Base-by-base conservation (phyloP, 2,329 filamentous ascomycete species). In the Verticillium longisporum region DNA sequence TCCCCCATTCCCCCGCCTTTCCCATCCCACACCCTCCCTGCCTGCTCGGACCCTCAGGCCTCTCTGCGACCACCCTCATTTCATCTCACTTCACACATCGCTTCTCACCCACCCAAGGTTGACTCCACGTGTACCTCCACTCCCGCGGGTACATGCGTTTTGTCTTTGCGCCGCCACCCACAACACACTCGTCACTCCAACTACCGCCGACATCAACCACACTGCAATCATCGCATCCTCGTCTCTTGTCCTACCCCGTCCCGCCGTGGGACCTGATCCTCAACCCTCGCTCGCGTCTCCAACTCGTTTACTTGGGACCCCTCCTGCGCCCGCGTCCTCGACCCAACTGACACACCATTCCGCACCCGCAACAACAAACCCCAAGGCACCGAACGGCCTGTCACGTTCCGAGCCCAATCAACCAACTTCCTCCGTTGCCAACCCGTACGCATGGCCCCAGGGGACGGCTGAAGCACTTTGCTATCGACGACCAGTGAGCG, bases 11-110 rank as follows among this genome's bases (percentile, higher is more conserved):
- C 61, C 64, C 64, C 63, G 63, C 62, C 62, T 65, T 65, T 63
- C 33, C 58, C 59, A 59, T 63, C 63, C 62, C 62, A 64, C 62
- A 62, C 63, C 63, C 73, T 68, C 66, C 66, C 70, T 59, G 54
- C 41, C 41, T 50, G 41, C n/a, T n/a, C 41, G 41, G 18, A 18
- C n/a, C 41, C 41, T 13, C 34, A 7, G 7, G 11, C 7, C 7
- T 10, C 9, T 50, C 41, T 50, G 71, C 68, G 68, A 69, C 70
- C 68, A 21, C n/a, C 18, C 37, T 50, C 36, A 18, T 14, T n/a
- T 14, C 54, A 55, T 33, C 54, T 6, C 32, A 32, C 54, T 14
- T 34, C 13, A 55, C 14, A n/a, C 7, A 55, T 33, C 58, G 50
- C 41, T 63, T 60, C 11, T 50, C 59, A 64, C 60, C 59, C 61